Evolutionary conservation across 2,329 filamentous ascomycete species (phyloP).

Genomic region (Xylariaceae sp.): DNA sequence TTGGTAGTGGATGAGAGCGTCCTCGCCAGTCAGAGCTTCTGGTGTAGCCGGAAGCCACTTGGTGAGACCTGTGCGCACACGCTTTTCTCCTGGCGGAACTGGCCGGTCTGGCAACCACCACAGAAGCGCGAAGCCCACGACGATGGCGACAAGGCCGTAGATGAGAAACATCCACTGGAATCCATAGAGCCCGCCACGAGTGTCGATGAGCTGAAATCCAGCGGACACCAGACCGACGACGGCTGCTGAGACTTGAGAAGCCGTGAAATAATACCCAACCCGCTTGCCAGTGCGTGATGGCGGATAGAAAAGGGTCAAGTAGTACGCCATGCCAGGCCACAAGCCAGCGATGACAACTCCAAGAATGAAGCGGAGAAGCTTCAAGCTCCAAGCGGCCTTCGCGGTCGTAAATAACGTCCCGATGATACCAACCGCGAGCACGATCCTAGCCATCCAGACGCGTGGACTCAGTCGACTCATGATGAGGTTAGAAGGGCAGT

Average conservation of each 20-base stretch:
- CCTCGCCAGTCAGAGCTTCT: constrained; percentile 71
- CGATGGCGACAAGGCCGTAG: constrained; percentile 71
- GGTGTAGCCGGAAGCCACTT: constrained; percentile 65
- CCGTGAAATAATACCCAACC: constrained; percentile 87
- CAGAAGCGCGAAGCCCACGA: constrained; percentile 68
- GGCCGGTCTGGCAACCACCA: constrained; percentile 92
- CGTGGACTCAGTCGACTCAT: constrained; percentile 84
- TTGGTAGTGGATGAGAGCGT: constrained; percentile 77
- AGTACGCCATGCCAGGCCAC: constrained; percentile 95
- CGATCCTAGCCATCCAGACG: constrained; percentile 89
- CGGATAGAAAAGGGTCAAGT: constrained; percentile 87
- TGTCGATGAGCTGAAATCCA: constrained; percentile 90
- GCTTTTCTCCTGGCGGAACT: constrained; percentile 63
- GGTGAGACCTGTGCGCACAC: constrained; percentile 47
- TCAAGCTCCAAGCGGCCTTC: constrained; percentile 77
- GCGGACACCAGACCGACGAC: constrained; percentile 87
- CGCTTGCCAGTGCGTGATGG: constrained; percentile 81
- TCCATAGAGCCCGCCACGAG: constrained; percentile 68
- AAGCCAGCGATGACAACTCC: constrained; percentile 87
- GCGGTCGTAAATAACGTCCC: constrained; percentile 81
- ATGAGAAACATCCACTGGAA: constrained; percentile 93
- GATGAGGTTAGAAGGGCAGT: constrained; percentile 81
- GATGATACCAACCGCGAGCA: constrained; percentile 80
- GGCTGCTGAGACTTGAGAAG: constrained; percentile 81
- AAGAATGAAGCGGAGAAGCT: constrained; percentile 80